phyloP scores from a whole-genome alignment of 73 alveolate genomes.

The Breviolum minutum region DNA sequence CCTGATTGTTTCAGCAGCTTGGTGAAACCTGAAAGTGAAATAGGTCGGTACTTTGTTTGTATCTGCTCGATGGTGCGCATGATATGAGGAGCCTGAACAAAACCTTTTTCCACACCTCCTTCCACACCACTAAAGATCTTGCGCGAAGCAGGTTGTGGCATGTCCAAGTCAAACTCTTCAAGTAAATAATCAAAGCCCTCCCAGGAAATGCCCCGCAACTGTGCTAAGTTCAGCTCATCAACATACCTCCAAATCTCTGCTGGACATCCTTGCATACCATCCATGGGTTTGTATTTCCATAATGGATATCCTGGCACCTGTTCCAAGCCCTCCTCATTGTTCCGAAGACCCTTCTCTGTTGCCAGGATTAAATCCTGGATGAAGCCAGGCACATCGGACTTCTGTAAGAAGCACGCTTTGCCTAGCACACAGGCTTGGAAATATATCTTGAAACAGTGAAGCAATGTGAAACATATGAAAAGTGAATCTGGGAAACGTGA shows the following conservation, averaged over 20 bases:
- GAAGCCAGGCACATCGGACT: slow-evolving; percentile 49
- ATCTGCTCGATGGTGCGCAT: background rate
- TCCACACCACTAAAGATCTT: slow-evolving; percentile 13
- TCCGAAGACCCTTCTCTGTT: background rate
- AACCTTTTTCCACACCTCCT: background rate
- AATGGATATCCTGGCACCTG: slow-evolving; percentile 4
- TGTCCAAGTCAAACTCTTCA: background rate
- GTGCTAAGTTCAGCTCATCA: background rate
- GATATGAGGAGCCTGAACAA: background rate
- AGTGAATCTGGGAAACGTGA: too few species aligned
- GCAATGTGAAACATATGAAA: too few species aligned
- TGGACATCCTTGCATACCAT: slow-evolving; percentile 33
- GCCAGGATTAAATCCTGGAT: background rate
- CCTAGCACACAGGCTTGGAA: background rate
- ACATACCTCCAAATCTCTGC: slow-evolving; percentile 32
- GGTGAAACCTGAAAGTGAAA: background rate
- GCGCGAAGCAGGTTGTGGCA: slow-evolving; percentile 44
- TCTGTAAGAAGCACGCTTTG: slow-evolving; percentile 8
- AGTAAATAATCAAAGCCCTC: slow-evolving; percentile 1
- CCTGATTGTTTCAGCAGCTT: slow-evolving; percentile 22
- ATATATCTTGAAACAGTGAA: too few species aligned
- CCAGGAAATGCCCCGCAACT: slow-evolving; percentile 26
- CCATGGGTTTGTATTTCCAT: slow-evolving; percentile 39
- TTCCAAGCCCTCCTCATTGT: background rate
- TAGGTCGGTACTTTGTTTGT: slow-evolving; percentile 23